Percentiles rank a stretch among this genome's conserved stretches.
Evolutionary conservation across 2,329 filamentous ascomycete species (phyloP).

Genomic region (Chaetomium strumarium): DNA sequence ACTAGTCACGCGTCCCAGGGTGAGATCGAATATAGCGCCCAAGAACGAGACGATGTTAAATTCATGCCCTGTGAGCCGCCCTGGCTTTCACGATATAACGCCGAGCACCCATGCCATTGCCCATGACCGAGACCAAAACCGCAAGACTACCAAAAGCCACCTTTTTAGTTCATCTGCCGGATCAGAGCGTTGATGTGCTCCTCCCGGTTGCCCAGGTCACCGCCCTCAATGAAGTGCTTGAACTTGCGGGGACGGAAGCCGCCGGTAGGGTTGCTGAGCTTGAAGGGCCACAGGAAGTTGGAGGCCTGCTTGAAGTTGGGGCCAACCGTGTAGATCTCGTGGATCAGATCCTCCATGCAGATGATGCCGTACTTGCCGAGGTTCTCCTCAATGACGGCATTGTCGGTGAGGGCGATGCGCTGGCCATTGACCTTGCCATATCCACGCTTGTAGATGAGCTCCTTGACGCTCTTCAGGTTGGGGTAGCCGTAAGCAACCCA

Average conservation of each 20-base stretch:
- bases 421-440: conserved; percentile 99
- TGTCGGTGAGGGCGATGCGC: conserved; percentile 93
- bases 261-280: conserved; percentile 96
- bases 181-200: conserved; percentile 95
- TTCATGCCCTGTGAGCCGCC: conserved; percentile 30
- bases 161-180: conserved; percentile 91
- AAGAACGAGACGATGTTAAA: conserved; percentile 24
- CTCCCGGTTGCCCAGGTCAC: conserved; percentile 98
- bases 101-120: conserved; percentile 30
- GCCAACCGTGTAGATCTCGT: conserved; percentile 98
- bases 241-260: conserved; percentile 97
- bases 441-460: conserved; percentile 99
- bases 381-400: conserved; percentile 92
- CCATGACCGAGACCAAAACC: conserved; percentile 27
- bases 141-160: conserved; percentile 24
- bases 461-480: conserved; percentile 98
- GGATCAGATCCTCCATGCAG: conserved; percentile 98
- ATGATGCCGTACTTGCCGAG: conserved; percentile 98
- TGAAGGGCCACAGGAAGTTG: conserved; percentile 99
- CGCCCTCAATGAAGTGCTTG: conserved; percentile 98
- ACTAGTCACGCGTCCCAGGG: conserved; percentile 19
- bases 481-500: conserved; percentile 99
- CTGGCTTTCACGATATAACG: conserved; percentile 31
- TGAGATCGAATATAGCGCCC: conserved; percentile 20
- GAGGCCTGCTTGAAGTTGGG: conserved; percentile 99